Percentiles rank a stretch among this genome's conserved stretches.
Evolutionary conservation across 768 basidiomycete species (phyloP).

Genomic region (Dacryopinax spathularia): DNA sequence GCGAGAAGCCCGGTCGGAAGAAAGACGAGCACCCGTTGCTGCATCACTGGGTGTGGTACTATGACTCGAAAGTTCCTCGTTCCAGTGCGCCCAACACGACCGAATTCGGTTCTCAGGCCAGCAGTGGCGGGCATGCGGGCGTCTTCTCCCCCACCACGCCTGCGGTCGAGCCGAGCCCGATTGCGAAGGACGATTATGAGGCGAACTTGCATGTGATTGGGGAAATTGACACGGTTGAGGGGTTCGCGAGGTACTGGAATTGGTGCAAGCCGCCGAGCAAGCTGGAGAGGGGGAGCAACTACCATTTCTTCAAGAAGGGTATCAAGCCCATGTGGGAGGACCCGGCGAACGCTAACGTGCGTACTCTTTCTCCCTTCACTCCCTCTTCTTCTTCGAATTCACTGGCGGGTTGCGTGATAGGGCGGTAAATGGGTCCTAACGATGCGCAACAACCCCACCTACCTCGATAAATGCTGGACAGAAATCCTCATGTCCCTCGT

Average conservation of each 20-base stretch:
- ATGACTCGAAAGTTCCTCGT: conserved; percentile 55
- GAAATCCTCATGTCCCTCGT: conserved; percentile 87
- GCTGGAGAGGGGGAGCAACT: conserved; percentile 81
- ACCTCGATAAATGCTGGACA: conserved; percentile 79
- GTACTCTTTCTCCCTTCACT: not conserved
- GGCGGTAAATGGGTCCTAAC: conserved; percentile 94
- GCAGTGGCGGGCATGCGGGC: conserved; percentile 33
- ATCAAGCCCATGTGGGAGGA: conserved; percentile 99
- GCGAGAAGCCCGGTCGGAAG: conserved; percentile 61
- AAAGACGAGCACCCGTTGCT: conserved; percentile 33
- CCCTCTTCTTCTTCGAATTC: not conserved
- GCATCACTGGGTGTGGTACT: conserved; percentile 64
- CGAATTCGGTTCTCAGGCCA: conserved; percentile 30
- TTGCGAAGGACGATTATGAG: conserved; percentile 65
- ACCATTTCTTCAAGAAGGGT: conserved; percentile 86
- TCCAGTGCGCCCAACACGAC: conserved; percentile 27
- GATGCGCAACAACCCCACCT: conserved; percentile 65
- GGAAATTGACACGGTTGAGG: conserved; percentile 75
- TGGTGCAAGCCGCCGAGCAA: conserved; percentile 86
- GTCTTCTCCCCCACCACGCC: conserved; percentile 20
- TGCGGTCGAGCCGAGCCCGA: conserved; percentile 20
- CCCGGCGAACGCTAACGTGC: conserved; percentile 58
- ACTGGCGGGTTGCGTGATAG: conserved; percentile 5
- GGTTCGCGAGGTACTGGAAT: conserved; percentile 83
- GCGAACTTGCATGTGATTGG: conserved; percentile 76